phyloP scores from a whole-genome alignment of 139 green algal species.

The Asterochloris erici region DNA sequence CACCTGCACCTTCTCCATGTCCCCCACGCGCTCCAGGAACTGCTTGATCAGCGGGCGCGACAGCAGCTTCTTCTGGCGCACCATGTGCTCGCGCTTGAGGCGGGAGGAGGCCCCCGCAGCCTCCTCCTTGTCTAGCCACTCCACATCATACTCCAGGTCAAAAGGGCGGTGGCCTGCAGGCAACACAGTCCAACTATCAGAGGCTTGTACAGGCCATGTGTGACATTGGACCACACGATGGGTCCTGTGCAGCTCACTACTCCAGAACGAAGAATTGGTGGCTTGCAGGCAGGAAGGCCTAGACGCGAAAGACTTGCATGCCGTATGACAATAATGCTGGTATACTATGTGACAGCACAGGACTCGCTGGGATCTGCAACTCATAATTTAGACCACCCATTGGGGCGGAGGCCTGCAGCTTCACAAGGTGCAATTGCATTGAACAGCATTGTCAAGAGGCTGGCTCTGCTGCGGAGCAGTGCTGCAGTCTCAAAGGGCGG shows the following conservation, averaged over 20 bases:
- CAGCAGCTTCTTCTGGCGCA: conserved; percentile 14
- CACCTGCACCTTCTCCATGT: conserved; percentile 19
- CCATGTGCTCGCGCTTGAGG: conserved; percentile 1
- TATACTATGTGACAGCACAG: neutral
- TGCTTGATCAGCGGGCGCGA: conserved; percentile 15
- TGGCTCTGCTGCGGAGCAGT: no score
- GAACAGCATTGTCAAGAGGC: no score
- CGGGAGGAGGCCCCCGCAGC: neutral
- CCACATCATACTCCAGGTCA: conserved; percentile 26
- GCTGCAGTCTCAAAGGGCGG: no score
- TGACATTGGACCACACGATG: no score
- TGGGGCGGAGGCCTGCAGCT: no score
- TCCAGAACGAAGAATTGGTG: neutral
- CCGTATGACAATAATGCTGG: neutral
- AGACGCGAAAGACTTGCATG: neutral
- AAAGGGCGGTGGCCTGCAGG: neutral
- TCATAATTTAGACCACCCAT: no score
- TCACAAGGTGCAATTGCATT: no score
- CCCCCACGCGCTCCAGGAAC: conserved; percentile 36
- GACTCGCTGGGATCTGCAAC: no score
- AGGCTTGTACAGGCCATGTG: neutral
- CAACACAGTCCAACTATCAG: neutral
- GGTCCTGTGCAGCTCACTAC: neutral
- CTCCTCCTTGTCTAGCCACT: conserved; percentile 27
- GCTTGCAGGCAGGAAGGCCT: neutral